A percentile compares a stretch with the other conserved stretches of the same genome.
Evolutionary conservation across 2,329 filamentous ascomycete species (phyloP).

Genomic region (Hysterium pulicare): DNA sequence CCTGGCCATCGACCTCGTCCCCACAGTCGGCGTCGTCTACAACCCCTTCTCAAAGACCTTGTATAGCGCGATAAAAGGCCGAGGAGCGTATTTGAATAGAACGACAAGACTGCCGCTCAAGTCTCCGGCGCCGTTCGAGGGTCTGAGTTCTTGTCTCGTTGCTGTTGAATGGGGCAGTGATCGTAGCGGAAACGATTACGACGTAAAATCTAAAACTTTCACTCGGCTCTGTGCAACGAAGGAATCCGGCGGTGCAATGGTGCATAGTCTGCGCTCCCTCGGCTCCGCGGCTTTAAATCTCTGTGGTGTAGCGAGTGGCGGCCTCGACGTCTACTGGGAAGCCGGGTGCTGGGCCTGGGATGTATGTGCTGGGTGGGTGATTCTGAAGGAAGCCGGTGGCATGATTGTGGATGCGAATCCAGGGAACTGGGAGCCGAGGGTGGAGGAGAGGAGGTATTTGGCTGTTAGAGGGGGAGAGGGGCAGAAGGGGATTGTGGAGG

Average conservation of each 20-base stretch:
- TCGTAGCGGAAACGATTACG: slow-evolving; percentile 67
- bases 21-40: slow-evolving; percentile 72
- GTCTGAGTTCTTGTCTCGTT: slow-evolving; percentile 62
- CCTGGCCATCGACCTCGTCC: slow-evolving; percentile 59
- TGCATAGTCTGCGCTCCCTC: slow-evolving; percentile 67
- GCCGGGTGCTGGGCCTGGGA: slow-evolving; percentile 84
- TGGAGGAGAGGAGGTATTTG: slow-evolving; percentile 58
- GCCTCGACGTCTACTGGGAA: slow-evolving; percentile 76
- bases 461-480: slow-evolving; percentile 46
- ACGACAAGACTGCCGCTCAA: slow-evolving; percentile 46
- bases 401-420: slow-evolving; percentile 70
- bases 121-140: slow-evolving; percentile 52
- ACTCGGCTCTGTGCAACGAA: slow-evolving; percentile 49
- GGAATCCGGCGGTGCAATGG: slow-evolving; percentile 69
- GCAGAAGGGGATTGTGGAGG: slow-evolving; percentile 45
- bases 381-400: slow-evolving; percentile 71
- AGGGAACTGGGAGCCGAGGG: slow-evolving; percentile 60
- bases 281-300: slow-evolving; percentile 74
- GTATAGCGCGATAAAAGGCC: slow-evolving; percentile 65
- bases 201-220: slow-evolving; percentile 66
- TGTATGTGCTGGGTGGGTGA: slow-evolving; percentile 77
- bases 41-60: slow-evolving; percentile 71
- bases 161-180: slow-evolving; percentile 72
- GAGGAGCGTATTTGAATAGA: slow-evolving; percentile 56
- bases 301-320: slow-evolving; percentile 67